Evolutionary conservation across 495 filamentous ascomycete species (phyloP).

Genomic region (Clavariopsis aquatica): DNA sequence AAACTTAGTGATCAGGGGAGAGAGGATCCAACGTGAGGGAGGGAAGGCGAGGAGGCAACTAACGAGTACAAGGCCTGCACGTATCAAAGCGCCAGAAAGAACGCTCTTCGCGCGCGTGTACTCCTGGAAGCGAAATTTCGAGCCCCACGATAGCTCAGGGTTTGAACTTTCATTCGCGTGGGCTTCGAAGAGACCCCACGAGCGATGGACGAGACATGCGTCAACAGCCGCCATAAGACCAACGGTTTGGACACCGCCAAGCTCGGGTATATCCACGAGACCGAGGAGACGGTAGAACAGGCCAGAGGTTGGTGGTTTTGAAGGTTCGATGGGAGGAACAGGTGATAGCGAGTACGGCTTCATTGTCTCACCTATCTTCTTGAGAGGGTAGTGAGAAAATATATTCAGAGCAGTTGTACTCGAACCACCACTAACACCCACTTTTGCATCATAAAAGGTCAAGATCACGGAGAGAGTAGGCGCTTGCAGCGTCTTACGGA

Average conservation of each 20-base stretch:
- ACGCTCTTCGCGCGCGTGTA: constrained; percentile 64
- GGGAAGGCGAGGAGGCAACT: constrained; percentile 56
- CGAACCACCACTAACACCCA: constrained; percentile 72
- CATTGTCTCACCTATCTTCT: constrained; percentile 57
- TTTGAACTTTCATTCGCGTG: constrained; percentile 22
- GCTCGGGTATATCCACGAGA: constrained; percentile 59
- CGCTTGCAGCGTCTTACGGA: constrained; percentile 60
- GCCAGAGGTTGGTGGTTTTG: constrained; percentile 42
- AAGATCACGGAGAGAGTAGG: constrained; percentile 61
- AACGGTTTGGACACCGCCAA: constrained; percentile 62
- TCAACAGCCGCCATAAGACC: constrained; percentile 64
- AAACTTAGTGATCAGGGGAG: constrained; percentile 50
- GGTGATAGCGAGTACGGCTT: constrained; percentile 70
- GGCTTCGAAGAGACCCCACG: constrained; percentile 70
- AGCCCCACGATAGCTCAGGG: constrained; percentile 59
- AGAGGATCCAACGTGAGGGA: constrained; percentile 52
- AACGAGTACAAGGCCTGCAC: constrained; percentile 55
- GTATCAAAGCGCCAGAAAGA: constrained; percentile 58
- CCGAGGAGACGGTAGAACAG: constrained; percentile 57
- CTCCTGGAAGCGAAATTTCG: constrained; percentile 70
- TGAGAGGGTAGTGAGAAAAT: constrained; percentile 61
- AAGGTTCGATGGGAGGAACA: constrained; percentile 49
- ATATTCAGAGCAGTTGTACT: constrained; percentile 63
- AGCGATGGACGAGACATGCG: constrained; percentile 68
- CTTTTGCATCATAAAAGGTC: constrained; percentile 61